Evolutionary conservation across 495 filamentous ascomycete species (phyloP).

Genomic region (Xylaria grammica): DNA sequence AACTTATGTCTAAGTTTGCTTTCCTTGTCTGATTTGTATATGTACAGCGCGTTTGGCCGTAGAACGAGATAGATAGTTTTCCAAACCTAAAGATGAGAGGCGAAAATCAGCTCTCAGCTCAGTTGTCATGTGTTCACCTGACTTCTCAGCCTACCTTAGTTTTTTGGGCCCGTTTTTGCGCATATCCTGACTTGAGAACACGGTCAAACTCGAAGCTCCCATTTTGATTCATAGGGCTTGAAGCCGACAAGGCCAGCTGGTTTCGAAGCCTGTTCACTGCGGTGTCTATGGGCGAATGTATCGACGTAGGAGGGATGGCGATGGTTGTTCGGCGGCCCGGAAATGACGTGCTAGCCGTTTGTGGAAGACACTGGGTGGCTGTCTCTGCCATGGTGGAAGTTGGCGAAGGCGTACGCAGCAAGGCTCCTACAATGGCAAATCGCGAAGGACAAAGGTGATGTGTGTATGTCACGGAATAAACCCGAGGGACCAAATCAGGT

Average conservation of each 20-base stretch:
- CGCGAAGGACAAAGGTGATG: neutral
- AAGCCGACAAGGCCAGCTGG: slow-evolving; percentile 57
- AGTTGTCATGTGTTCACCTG: neutral
- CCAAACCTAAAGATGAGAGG: slow-evolving; percentile 65
- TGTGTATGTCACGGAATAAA: slow-evolving; percentile 11
- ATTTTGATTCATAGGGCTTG: slow-evolving; percentile 83
- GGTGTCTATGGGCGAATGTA: slow-evolving; percentile 31
- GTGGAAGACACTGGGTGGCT: slow-evolving; percentile 27
- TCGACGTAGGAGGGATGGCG: slow-evolving; percentile 27
- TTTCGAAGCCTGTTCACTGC: slow-evolving; percentile 55
- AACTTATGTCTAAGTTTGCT: slow-evolving; percentile 88
- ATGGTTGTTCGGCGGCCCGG: slow-evolving; percentile 31
- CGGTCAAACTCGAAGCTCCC: slow-evolving; percentile 95
- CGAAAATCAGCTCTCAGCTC: slow-evolving; percentile 41
- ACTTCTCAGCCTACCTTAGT: slow-evolving; percentile 74
- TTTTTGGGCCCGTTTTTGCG: slow-evolving; percentile 86
- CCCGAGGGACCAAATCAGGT: slow-evolving; percentile 1
- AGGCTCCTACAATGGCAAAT: neutral
- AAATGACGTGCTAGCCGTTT: slow-evolving; percentile 22
- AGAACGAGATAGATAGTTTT: slow-evolving; percentile 89
- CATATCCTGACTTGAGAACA: slow-evolving; percentile 84
- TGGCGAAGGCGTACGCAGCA: slow-evolving; percentile 1
- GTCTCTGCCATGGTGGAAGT: slow-evolving; percentile 30
- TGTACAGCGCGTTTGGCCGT: slow-evolving; percentile 89
- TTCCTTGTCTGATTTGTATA: slow-evolving; percentile 91